phyloP scores from a whole-genome alignment of 352 stramenopile species.

The Pythium myriotylum region DNA sequence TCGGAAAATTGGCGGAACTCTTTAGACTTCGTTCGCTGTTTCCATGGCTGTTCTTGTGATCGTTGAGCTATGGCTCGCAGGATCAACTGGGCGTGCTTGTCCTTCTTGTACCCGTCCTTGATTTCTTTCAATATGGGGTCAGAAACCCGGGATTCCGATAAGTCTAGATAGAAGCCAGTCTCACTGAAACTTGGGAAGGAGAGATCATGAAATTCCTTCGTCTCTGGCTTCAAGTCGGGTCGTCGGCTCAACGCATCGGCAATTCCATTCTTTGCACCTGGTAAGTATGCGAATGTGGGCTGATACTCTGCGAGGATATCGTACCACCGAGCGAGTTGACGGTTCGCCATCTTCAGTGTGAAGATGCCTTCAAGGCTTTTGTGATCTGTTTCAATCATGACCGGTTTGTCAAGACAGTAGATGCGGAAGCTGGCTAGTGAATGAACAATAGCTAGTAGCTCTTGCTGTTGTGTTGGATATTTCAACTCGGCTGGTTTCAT shows the following conservation, averaged over 20 bases:
- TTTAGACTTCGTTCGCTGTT: too few species aligned
- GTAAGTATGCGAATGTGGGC: constrained; percentile 22
- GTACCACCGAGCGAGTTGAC: constrained; percentile 15
- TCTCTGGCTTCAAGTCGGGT: too few species aligned
- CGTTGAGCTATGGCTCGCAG: too few species aligned
- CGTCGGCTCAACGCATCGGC: constrained; percentile 5
- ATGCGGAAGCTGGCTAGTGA: constrained; percentile 5
- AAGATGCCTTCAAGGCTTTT: constrained; percentile 21
- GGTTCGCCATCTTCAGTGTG: constrained; percentile 12
- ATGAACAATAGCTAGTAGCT: constrained; percentile 15
- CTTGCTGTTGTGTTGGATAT: constrained; percentile 18
- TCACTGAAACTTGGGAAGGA: too few species aligned
- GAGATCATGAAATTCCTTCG: too few species aligned
- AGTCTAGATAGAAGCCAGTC: too few species aligned
- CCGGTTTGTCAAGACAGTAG: constrained; percentile 24
- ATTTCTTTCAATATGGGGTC: too few species aligned
- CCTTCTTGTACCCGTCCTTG: too few species aligned
- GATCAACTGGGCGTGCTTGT: too few species aligned
- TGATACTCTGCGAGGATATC: constrained; percentile 27
- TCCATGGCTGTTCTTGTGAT: too few species aligned
- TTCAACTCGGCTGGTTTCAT: constrained; percentile 5
- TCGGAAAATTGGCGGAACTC: too few species aligned
- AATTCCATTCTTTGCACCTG: constrained; percentile 18
- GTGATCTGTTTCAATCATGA: constrained; percentile 25
- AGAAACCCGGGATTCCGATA: too few species aligned